Conservation (phyloP, 805 yeast genomes). For the Hanseniaspora mollemarum region DNA sequence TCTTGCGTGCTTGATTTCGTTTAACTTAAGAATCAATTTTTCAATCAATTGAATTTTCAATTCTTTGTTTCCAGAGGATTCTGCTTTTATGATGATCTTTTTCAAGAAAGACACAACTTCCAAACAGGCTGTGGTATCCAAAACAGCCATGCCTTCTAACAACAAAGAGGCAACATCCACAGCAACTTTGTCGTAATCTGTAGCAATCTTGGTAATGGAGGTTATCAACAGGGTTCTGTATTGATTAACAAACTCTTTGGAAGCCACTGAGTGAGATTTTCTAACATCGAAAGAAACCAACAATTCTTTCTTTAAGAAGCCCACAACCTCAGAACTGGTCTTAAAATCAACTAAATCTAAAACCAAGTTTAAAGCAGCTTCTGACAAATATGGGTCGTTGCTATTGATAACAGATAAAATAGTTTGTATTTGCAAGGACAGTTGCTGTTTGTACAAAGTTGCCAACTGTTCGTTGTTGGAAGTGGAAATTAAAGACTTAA, state of each 20-base stretch:
- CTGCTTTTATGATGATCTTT: slow-evolving; percentile 76
- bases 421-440: slow-evolving; percentile 26
- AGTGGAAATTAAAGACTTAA: slow-evolving; percentile 12
- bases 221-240: slow-evolving; percentile 81
- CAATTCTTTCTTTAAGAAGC: slow-evolving; percentile 82
- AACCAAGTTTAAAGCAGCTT: slow-evolving; percentile 51
- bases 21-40: slow-evolving; percentile 9
- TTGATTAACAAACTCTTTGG: slow-evolving; percentile 35
- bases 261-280: slow-evolving; percentile 59
- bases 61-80: not conserved
- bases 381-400: slow-evolving; percentile 14
- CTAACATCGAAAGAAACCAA: slow-evolving; percentile 52
- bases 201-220: slow-evolving; percentile 81
- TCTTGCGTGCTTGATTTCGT: slow-evolving; percentile 65
- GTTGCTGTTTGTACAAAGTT: slow-evolving; percentile 14
- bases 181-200: slow-evolving; percentile 81
- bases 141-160: slow-evolving; percentile 73
- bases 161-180: slow-evolving; percentile 79
- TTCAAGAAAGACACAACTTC: slow-evolving; percentile 87
- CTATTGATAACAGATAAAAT: slow-evolving; percentile 57
- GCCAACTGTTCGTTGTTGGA: slow-evolving; percentile 12
- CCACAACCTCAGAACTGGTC: slow-evolving; percentile 88
- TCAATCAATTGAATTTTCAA: slow-evolving; percentile 15
- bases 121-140: slow-evolving; percentile 72
- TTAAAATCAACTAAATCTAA: slow-evolving; percentile 67